Percentiles rank a stretch among this genome's conserved stretches.
These are phyloP conservation scores for Colletotrichum liaoningense DNA, from an alignment of 2,329 filamentous ascomycete genomes.

Conservation along the genomic window DNA sequence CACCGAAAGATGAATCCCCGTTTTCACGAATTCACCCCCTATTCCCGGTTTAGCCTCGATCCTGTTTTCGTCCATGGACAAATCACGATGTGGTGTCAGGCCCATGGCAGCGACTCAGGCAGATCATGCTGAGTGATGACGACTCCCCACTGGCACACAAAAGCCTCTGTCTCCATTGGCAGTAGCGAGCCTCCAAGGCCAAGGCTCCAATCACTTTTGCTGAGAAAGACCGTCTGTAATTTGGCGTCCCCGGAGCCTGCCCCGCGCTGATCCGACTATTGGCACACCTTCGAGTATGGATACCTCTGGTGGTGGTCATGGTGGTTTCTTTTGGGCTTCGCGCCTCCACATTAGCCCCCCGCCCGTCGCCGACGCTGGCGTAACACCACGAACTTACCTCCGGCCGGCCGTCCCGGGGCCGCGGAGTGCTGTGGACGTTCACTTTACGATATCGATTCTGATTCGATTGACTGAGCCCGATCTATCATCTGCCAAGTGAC, in stretches of 20 bases:
- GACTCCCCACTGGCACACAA: not conserved
- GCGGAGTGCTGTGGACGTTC: not conserved
- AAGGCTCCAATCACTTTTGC: not conserved
- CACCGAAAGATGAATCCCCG: not conserved
- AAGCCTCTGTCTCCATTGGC: not conserved
- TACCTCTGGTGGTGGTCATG: not conserved
- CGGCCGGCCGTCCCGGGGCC: not conserved
- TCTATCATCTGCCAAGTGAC: not conserved
- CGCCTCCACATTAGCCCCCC: not conserved
- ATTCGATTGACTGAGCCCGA: not conserved
- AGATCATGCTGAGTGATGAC: slow-evolving; percentile 10
- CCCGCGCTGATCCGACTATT: slow-evolving; percentile 9
- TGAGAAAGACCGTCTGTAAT: not conserved
- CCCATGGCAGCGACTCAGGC: not conserved
- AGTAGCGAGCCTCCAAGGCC: not conserved
- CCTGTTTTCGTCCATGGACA: not conserved
- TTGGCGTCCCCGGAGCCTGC: slow-evolving; percentile 1
- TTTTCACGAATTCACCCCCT: slow-evolving; percentile 3
- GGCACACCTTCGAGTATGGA: not conserved
- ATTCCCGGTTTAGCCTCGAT: slow-evolving; percentile 7
- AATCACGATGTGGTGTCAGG: not conserved
- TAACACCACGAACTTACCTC: not conserved
- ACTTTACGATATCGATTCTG: not conserved
- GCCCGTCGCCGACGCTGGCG: not conserved
- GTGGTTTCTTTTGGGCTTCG: not conserved